phyloP scores from a whole-genome alignment of 2,329 filamentous ascomycete species.

The Aureobasidium sp. region DNA sequence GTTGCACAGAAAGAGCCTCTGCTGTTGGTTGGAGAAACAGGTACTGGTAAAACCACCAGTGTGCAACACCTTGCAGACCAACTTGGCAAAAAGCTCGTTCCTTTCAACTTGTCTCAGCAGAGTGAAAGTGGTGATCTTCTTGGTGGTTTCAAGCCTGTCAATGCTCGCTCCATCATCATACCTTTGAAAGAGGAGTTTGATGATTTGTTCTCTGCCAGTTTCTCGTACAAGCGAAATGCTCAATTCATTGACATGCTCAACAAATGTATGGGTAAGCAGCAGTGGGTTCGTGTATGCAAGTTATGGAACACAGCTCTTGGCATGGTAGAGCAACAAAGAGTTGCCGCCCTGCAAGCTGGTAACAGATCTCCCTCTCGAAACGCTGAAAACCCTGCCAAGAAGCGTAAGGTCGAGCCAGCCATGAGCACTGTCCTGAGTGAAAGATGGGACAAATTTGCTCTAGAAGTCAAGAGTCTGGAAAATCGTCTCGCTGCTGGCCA shows the following conservation, averaged over 20 bases:
- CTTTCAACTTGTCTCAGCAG: slow-evolving; percentile 95
- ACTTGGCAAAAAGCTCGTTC: slow-evolving; percentile 77
- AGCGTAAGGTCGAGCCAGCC: slow-evolving; percentile 50
- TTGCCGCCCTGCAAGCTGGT: slow-evolving; percentile 24
- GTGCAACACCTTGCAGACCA: slow-evolving; percentile 84
- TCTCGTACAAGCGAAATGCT: slow-evolving; percentile 80
- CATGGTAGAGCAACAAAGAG: slow-evolving; percentile 60
- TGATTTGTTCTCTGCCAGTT: slow-evolving; percentile 77
- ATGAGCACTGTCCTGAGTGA: slow-evolving; percentile 36
- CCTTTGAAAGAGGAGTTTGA: slow-evolving; percentile 93
- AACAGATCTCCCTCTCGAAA: slow-evolving; percentile 35
- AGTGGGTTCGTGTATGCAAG: slow-evolving; percentile 80
- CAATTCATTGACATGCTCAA: slow-evolving; percentile 74
- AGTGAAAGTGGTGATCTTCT: slow-evolving; percentile 94
- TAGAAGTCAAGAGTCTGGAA: slow-evolving; percentile 68
- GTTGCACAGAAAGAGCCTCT: slow-evolving; percentile 81
- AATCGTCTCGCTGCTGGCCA: slow-evolving; percentile 65
- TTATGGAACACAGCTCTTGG: slow-evolving; percentile 84
- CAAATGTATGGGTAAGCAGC: slow-evolving; percentile 69
- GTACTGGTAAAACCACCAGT: slow-evolving; percentile 95
- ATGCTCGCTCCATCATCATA: slow-evolving; percentile 75
- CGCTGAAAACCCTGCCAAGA: slow-evolving; percentile 60
- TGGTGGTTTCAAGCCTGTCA: slow-evolving; percentile 94
- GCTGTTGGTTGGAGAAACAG: slow-evolving; percentile 94
- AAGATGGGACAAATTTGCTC: slow-evolving; percentile 74